phyloP scores from a whole-genome alignment of 495 filamentous ascomycete species.

The Oidiodendron maius region DNA sequence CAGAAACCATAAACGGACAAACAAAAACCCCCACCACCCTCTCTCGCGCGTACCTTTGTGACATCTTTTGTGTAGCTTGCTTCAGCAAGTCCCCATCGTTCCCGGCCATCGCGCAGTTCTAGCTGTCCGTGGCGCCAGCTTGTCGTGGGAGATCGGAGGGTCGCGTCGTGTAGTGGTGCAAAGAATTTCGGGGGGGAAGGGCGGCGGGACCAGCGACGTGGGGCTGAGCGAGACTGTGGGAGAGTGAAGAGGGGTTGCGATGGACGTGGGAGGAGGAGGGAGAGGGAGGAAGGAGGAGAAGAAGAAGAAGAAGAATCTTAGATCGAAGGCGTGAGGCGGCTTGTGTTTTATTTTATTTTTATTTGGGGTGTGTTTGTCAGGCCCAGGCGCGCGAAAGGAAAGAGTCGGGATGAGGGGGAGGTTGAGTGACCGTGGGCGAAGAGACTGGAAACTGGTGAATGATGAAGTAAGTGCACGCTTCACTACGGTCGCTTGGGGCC shows the following conservation, averaged over 20 bases:
- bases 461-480: too few relatives aligned
- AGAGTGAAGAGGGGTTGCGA: not conserved
- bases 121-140: slow-evolving; percentile 10
- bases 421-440: too few relatives aligned
- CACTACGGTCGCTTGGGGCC: too few relatives aligned
- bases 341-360: not conserved
- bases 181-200: not conserved
- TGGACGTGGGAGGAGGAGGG: not conserved
- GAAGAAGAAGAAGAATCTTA: not conserved
- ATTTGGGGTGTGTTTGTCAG: not conserved
- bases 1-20: too few relatives aligned
- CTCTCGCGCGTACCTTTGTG: slow-evolving; percentile 45
- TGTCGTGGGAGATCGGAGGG: not conserved
- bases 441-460: too few relatives aligned
- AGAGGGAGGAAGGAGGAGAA: not conserved
- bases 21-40: too few relatives aligned
- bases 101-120: slow-evolving; percentile 18
- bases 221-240: not conserved
- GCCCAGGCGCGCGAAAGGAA: not conserved
- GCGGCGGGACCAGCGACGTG: not conserved
- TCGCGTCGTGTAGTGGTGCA: not conserved
- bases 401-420: not conserved
- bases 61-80: slow-evolving; percentile 51
- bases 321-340: not conserved
- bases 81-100: slow-evolving; percentile 38